Percentiles rank a stretch among this genome's conserved stretches.
phyloP scores from a whole-genome alignment of 805 yeast species.

The Suhomyces pyralidae region DNA sequence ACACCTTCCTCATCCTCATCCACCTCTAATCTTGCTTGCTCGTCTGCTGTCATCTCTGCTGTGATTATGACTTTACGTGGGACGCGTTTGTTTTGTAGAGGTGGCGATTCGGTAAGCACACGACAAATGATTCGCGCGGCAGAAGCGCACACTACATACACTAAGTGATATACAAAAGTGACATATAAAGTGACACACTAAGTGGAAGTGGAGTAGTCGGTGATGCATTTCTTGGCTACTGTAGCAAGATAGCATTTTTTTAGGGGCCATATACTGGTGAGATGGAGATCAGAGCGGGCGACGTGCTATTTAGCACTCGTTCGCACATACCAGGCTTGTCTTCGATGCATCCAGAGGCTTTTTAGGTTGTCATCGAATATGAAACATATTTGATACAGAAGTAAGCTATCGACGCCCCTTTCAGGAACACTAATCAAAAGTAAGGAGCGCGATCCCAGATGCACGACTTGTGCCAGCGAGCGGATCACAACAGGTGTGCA shows the following conservation, averaged over 20 bases:
- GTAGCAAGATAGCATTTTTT: not conserved
- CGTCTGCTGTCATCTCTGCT: constrained; percentile 10
- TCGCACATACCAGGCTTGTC: not conserved
- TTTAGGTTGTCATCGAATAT: not conserved
- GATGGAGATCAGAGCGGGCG: not conserved
- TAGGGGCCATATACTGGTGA: not conserved
- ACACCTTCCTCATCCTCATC: constrained; percentile 53
- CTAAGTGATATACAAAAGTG: too few relatives aligned
- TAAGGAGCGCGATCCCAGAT: not conserved
- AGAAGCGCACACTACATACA: not conserved
- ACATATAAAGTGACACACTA: too few relatives aligned
- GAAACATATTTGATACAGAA: not conserved
- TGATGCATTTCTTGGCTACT: too few relatives aligned
- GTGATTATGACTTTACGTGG: not conserved
- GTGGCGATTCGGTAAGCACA: not conserved
- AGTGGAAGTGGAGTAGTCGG: not conserved
- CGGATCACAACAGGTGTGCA: not conserved
- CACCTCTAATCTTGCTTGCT: constrained; percentile 3
- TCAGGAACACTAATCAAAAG: not conserved
- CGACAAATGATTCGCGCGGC: not conserved
- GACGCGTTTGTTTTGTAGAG: constrained; percentile 3
- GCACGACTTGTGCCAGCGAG: not conserved
- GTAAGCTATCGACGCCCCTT: not conserved
- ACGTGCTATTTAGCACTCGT: not conserved
- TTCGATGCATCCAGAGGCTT: not conserved